Evolutionary conservation across 768 basidiomycete genomes (phyloP), one percentile per base, ranked within the genome.

Genomic region (Tulasnella sp.): DNA sequence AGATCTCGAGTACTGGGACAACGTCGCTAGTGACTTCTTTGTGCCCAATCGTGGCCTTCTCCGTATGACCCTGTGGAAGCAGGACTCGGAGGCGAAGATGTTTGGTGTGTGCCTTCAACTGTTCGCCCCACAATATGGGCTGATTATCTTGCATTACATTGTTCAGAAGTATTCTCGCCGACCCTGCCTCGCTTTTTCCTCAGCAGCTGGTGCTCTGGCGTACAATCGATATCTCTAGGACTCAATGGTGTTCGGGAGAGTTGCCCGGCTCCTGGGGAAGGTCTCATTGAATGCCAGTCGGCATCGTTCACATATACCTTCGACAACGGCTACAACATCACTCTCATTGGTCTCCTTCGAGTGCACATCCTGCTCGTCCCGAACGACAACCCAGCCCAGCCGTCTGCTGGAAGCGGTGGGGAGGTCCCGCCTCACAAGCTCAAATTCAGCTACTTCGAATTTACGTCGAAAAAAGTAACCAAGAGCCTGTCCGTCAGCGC

Each of bases 31-130:
- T 50, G 80, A 83, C 27, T 89, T 82, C 63, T 91, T 90, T 66
- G 79, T 80, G 8, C 76, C 80, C 2, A 42, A 41, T 10, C 79
- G 80, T 60, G 84, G 86, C 21, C 70, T 79, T 48, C 80, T 90
- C 80, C 86, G 82, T 68, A 76, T 91, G 64, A 89, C 86, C 2
- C 71, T 91, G n/a, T 90, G 88, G 88, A 87, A 87, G 67, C 87
- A 89, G 68, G 88, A 85, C 65, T 80, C 82, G 24, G 89, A 90
- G 66, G 87, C 87, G 30, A 91, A 88, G 66, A 84, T 84, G 8
- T 89, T 92, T 65, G 87, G 88, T 90, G 56, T 49, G 84, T 73
- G 31, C 34, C 34, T 5, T 38, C 5, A 38, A 7, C 50, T 27
- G 10, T 25, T 34, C 5, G 11, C 54, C 8, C 3, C 59, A 25